Conservation (phyloP, 163 green algal species). For the Scenedesmus sp. region DNA sequence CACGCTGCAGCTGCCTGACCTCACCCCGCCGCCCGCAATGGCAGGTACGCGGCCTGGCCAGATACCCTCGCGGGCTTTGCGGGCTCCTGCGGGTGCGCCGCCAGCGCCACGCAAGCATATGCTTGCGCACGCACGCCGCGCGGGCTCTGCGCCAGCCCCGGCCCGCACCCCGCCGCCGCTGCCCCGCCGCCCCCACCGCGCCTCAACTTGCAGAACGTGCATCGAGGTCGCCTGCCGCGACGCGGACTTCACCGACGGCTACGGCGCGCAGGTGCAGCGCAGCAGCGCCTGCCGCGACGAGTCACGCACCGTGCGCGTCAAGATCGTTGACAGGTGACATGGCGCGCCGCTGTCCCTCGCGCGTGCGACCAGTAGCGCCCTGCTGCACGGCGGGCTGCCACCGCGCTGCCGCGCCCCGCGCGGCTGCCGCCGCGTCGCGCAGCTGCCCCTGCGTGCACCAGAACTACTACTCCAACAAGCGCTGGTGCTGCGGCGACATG, state of each 20-base stretch:
- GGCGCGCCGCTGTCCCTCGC: not conserved
- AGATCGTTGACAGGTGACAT: not conserved
- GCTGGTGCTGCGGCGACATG: conserved; percentile 65
- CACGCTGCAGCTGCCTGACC: too few species aligned
- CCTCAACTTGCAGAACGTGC: conserved; percentile 19
- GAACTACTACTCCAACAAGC: conserved; percentile 57
- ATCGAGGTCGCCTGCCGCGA: conserved; percentile 13
- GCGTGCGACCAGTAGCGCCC: not conserved
- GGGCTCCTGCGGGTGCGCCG: conserved; percentile 2
- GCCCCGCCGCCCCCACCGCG: not conserved
- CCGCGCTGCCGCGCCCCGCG: not conserved
- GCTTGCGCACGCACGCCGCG: too few species aligned
- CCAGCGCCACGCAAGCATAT: too few species aligned
- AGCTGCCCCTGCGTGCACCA: conserved; percentile 45
- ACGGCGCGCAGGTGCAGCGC: conserved; percentile 1
- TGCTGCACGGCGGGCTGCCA: not conserved
- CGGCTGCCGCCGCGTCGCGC: not conserved
- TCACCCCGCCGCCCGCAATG: too few species aligned
- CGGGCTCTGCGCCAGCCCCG: too few species aligned
- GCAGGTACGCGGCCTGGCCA: conserved; percentile 29
- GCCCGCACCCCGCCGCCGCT: too few species aligned
- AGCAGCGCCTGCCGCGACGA: not conserved
- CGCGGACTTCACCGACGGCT: conserved; percentile 8
- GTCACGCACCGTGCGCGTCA: not conserved
- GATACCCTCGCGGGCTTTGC: conserved; percentile 19